phyloP scores from a whole-genome alignment of 495 filamentous ascomycete genomes.

The Neurospora sp. region DNA sequence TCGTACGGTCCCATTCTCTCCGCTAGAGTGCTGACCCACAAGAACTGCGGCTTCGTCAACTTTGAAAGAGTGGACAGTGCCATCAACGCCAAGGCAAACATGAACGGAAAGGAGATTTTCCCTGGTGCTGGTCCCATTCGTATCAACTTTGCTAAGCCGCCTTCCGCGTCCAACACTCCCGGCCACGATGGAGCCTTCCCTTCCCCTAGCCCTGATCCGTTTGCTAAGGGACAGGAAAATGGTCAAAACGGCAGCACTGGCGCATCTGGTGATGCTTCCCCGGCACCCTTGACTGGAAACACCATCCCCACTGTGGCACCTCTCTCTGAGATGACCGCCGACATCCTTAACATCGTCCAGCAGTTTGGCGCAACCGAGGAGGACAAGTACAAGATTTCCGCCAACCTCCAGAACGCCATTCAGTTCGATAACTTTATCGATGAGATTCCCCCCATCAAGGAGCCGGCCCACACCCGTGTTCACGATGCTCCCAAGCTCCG shows the following conservation, averaged over 20 bases:
- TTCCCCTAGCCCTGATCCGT: slow-evolving; percentile 91
- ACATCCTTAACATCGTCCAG: slow-evolving; percentile 78
- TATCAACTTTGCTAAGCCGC: slow-evolving; percentile 95
- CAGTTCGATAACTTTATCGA: slow-evolving; percentile 58
- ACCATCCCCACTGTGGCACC: slow-evolving; percentile 56
- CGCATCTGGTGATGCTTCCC: slow-evolving; percentile 35
- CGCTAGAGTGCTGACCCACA: slow-evolving; percentile 89
- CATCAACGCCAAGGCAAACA: slow-evolving; percentile 69
- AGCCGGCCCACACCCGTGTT: slow-evolving; percentile 80
- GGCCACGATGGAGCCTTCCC: slow-evolving; percentile 72
- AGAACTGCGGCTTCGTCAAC: slow-evolving; percentile 98
- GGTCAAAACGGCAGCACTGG: slow-evolving; percentile 26
- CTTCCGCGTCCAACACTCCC: slow-evolving; percentile 75
- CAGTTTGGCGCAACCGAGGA: slow-evolving; percentile 84
- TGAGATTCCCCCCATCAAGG: slow-evolving; percentile 82
- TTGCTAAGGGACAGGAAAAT: slow-evolving; percentile 42
- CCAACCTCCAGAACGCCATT: slow-evolving; percentile 66
- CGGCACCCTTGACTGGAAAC: slow-evolving; percentile 30
- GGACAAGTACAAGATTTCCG: slow-evolving; percentile 60
- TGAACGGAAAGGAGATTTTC: slow-evolving; percentile 97
- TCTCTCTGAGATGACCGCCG: slow-evolving; percentile 62
- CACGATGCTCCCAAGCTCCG: slow-evolving; percentile 93
- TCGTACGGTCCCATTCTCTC: slow-evolving; percentile 85
- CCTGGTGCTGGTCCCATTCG: slow-evolving; percentile 89
- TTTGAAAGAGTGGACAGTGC: slow-evolving; percentile 86